Base-by-base conservation (phyloP, 306 rosid species). In the Cicer arietinum region DNA sequence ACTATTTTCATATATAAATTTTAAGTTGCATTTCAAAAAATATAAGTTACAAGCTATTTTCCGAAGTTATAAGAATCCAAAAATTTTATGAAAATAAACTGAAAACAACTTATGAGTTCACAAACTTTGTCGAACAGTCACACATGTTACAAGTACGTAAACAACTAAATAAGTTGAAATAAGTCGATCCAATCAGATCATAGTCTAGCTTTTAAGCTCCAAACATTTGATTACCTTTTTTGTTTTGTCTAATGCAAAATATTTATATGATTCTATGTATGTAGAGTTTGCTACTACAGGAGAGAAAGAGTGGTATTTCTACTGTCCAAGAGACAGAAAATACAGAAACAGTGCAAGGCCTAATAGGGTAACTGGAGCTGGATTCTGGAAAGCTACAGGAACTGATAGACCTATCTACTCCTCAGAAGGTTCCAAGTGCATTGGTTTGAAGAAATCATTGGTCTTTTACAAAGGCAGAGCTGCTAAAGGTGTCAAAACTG, bases 301-400 rank as follows among this genome's bases (percentile, higher is more conserved):
- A 20, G 97, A 91, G 82, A 93, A 88, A 77, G 98, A 93, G 79
- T 91, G 97, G 97, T 91, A 93, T 75, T 93, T 93, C 77, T 93
- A 88, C 79, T 93, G 98, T 66, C 98, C 93, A 0, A 89, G 98
- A 60, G 98, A 93, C 78, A 89, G 98, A 71, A 93, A 93, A 56
- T 93, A 93, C 80, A 88, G 98, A 59, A 93, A 93, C 79, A 93
- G 98, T 80, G 88, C 98, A 46, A 83, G 98, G 80, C 98, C 98
- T 0, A 94, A 94, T 77, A 81, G 98, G 67, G 98, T 94, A 3
- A 94, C 98, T 12, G 86, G 87, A 76, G 97, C 96, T 22, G 98
- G 98, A 59, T 93, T 93, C 73, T 93, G 98, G 98, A 93, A 93
- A 77, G 97, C 98, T 14, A 93, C 98, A 1, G 98, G 98, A 3